Conservation (phyloP, 305 asterid species). For the Solanum hybrid region DNA sequence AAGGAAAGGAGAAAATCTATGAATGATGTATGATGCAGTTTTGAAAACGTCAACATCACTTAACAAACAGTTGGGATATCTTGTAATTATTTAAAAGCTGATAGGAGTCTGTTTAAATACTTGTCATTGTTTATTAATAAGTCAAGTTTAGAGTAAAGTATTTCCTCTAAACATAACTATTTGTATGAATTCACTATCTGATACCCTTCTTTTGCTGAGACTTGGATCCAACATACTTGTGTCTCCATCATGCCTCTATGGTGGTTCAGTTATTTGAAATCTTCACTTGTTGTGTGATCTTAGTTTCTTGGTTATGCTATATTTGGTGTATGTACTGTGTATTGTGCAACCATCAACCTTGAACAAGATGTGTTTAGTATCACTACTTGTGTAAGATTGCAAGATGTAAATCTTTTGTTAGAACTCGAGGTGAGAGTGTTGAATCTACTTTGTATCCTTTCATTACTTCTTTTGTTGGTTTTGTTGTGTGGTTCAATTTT, state of each 20-base stretch:
- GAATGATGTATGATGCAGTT: not conserved
- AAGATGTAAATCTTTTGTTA: not conserved
- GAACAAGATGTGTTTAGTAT: not conserved
- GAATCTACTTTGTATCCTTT: not conserved
- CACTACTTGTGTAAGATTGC: not conserved
- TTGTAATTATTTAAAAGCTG: not conserved
- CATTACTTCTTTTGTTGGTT: not conserved
- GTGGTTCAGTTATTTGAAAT: not conserved
- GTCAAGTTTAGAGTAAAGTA: not conserved
- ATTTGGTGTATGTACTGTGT: not conserved
- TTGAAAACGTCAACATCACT: not conserved
- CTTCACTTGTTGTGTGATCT: not conserved
- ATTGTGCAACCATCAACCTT: not conserved
- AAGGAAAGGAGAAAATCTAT: not conserved
- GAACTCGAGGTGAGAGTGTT: not conserved
- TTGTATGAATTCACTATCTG: not conserved
- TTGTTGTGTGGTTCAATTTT: not conserved
- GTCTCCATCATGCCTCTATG: not conserved
- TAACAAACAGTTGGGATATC: not conserved
- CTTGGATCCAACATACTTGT: not conserved
- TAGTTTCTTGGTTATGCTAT: conserved; percentile 1
- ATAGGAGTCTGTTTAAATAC: not conserved
- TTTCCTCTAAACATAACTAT: not conserved
- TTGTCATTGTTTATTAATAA: not conserved
- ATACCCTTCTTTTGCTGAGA: not conserved